phyloP scores from a whole-genome alignment of 148 eudicot species.

The Amaranthus hypochondriacus region DNA sequence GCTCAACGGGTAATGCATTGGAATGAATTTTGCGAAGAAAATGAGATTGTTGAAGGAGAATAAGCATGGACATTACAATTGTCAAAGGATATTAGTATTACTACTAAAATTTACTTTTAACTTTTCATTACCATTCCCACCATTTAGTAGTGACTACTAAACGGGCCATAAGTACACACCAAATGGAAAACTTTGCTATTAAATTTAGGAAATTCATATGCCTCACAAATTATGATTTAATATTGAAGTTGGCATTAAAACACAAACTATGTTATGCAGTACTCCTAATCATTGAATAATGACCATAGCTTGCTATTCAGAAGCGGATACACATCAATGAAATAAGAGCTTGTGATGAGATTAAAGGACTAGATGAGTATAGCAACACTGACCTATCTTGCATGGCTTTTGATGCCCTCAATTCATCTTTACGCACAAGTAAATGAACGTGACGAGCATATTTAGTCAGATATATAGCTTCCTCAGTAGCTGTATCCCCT shows the following conservation, averaged over 20 bases:
- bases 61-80: too few species aligned
- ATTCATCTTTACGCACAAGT: slow-evolving; percentile 76
- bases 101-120: too few species aligned
- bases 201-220: not conserved
- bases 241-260: too few species aligned
- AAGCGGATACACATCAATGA: not conserved
- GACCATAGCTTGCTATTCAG: not conserved
- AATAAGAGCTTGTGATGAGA: not conserved
- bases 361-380: not conserved
- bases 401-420: slow-evolving; percentile 98
- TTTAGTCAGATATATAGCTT: slow-evolving; percentile 90
- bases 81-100: too few species aligned
- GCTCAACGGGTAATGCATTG: too few species aligned
- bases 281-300: not conserved
- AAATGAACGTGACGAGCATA: slow-evolving; percentile 97
- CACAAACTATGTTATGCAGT: too few species aligned
- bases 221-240: not conserved
- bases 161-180: too few species aligned
- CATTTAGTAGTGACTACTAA: too few species aligned
- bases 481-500: slow-evolving; percentile 99
- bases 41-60: too few species aligned
- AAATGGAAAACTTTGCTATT: too few species aligned
- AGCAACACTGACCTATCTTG: slow-evolving; percentile 73
- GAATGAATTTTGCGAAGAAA: too few species aligned
- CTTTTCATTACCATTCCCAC: too few species aligned